Percentiles rank a stretch among this genome's conserved stretches.
Conservation (phyloP, 768 basidiomycete species). For the Trametes coccinea region DNA sequence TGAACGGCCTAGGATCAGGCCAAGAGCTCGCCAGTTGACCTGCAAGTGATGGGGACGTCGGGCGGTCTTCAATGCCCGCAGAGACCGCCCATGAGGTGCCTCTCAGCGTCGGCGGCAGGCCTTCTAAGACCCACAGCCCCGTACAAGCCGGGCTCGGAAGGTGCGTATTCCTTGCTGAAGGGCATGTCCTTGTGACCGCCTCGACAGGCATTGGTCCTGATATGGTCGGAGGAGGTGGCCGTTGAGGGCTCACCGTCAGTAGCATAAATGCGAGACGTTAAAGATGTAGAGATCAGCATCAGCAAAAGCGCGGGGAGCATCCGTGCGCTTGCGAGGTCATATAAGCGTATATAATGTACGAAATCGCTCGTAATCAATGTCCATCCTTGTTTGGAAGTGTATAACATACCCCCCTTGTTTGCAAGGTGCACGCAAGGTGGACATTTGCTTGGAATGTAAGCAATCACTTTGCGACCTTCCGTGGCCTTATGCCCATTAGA, state of each 20-base stretch:
- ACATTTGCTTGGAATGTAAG: no score
- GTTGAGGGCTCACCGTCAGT: background rate
- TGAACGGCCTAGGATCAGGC: no score
- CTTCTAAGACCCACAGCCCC: slow-evolving; percentile 1
- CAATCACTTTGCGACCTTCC: no score
- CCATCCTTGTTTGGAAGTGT: no score
- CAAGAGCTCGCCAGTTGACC: background rate
- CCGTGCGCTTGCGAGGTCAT: no score
- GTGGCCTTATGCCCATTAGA: no score
- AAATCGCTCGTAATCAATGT: no score
- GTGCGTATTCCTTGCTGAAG: background rate
- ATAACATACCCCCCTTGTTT: no score
- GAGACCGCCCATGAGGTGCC: slow-evolving; percentile 9
- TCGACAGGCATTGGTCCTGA: background rate
- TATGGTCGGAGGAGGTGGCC: background rate
- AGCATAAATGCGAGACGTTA: slow-evolving; percentile 5
- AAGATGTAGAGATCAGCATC: background rate
- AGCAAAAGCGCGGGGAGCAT: no score
- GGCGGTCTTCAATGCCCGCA: slow-evolving; percentile 17
- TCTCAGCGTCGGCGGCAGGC: background rate
- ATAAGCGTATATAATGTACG: no score
- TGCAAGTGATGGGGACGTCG: slow-evolving; percentile 1
- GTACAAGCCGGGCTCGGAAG: slow-evolving; percentile 1
- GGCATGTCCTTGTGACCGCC: background rate
- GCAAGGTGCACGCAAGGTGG: no score